Evolutionary conservation across 768 basidiomycete species (phyloP).

Genomic region (Rhodosporidiobolus odoratus): DNA sequence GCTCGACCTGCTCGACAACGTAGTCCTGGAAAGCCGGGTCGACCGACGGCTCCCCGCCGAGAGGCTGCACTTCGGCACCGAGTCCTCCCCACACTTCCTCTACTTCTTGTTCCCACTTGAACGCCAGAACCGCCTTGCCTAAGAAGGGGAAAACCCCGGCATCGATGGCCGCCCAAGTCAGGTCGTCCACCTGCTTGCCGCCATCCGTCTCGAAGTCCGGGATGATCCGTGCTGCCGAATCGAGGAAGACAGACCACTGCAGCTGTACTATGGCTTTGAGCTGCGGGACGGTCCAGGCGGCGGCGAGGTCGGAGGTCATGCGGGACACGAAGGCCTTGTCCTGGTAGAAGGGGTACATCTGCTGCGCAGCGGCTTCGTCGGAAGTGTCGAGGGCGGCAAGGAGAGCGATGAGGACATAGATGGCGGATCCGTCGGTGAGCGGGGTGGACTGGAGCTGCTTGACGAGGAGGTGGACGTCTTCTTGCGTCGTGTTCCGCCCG

Average conservation of each 20-base stretch:
- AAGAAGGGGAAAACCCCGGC: constrained; percentile 74
- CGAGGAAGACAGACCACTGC: constrained; percentile 81
- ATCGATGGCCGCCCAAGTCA: constrained; percentile 76
- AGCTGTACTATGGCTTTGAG: constrained; percentile 69
- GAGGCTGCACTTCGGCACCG: constrained; percentile 9
- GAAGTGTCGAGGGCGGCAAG: constrained; percentile 60
- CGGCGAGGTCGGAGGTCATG: constrained; percentile 19
- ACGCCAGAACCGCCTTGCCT: constrained; percentile 58
- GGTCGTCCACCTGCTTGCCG: constrained; percentile 64
- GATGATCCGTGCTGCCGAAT: constrained; percentile 64
- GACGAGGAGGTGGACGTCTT: constrained; percentile 35
- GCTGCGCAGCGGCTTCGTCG: constrained; percentile 48
- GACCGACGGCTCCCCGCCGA: constrained; percentile 30
- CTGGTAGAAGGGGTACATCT: constrained; percentile 29
- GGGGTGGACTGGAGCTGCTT: constrained; percentile 45
- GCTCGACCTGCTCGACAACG: constrained; percentile 64
- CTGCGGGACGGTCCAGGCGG: constrained; percentile 48
- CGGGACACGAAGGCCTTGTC: constrained; percentile 28
- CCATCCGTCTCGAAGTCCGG: constrained; percentile 64
- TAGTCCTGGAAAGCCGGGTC: constrained; percentile 54
- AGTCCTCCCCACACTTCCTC: constrained; percentile 43
- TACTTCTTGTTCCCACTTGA: constrained; percentile 51
- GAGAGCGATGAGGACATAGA: constrained; percentile 59
- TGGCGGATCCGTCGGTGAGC: constrained; percentile 63
- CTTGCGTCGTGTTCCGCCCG: constrained; percentile 16